Conservation (phyloP, 441 rosid species). For the Gossypium aridum region DNA sequence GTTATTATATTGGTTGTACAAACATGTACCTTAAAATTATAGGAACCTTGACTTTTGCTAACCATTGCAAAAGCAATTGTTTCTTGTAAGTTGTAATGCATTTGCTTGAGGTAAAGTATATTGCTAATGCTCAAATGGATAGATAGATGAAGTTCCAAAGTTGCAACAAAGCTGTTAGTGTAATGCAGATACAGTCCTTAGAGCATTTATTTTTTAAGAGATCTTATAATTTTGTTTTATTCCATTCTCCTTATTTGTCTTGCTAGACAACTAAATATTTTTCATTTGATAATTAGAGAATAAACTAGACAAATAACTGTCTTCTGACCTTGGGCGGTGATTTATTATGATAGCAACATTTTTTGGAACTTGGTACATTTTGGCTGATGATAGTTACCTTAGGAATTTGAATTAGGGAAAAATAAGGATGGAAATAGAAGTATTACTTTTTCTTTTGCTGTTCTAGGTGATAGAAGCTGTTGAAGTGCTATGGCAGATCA, state of each 20-base stretch:
- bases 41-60: neutral
- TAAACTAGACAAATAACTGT: neutral
- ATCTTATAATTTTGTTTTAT: neutral
- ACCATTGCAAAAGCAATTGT: neutral
- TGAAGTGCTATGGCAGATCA: conserved; percentile 62
- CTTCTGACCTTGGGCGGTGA: neutral
- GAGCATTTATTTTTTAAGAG: neutral
- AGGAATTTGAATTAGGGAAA: neutral
- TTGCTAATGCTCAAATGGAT: neutral
- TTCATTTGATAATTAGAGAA: neutral
- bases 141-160: neutral
- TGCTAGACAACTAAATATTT: neutral
- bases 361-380: neutral
- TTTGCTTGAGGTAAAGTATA: neutral
- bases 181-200: neutral
- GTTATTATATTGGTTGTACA: neutral
- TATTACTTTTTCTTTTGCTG: neutral
- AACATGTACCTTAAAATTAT: neutral
- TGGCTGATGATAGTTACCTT: neutral
- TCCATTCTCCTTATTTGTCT: no score
- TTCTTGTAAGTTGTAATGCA: neutral
- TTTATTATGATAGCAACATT: neutral
- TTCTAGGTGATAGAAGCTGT: conserved; percentile 16
- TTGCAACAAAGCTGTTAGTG: neutral
- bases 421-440: neutral